Conservation (phyloP, 352 stramenopile genomes). For the Phytophthora fragariae region DNA sequence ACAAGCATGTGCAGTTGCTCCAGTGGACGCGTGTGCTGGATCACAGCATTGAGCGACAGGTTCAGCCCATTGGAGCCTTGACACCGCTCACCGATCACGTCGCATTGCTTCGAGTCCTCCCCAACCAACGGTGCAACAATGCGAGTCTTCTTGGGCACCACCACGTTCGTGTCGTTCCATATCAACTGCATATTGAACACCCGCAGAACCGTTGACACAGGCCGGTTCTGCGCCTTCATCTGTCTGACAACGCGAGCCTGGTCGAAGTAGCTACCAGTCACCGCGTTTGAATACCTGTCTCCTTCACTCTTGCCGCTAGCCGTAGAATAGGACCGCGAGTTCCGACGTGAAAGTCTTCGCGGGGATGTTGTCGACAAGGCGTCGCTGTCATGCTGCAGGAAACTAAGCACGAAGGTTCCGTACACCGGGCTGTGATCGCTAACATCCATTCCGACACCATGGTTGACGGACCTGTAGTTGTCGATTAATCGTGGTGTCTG, state of each 20-base stretch:
- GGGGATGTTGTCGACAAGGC: conserved; percentile 31
- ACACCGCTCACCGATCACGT: conserved; percentile 77
- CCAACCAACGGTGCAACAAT: conserved; percentile 79
- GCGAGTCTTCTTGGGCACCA: conserved; percentile 84
- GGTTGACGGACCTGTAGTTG: conserved; percentile 87
- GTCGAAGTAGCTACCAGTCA: conserved; percentile 79
- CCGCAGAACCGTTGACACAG: conserved; percentile 73
- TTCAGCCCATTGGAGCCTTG: conserved; percentile 60
- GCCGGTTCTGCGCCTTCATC: conserved; percentile 59
- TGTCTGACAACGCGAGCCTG: conserved; percentile 74
- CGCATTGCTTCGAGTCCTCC: conserved; percentile 80
- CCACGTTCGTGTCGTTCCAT: conserved; percentile 64
- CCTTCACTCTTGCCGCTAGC: conserved; percentile 34
- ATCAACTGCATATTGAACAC: conserved; percentile 82
- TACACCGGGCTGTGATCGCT: conserved; percentile 87
- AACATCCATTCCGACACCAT: conserved; percentile 83
- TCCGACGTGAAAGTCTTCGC: conserved; percentile 36
- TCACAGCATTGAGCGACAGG: conserved; percentile 76
- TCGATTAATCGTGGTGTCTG: conserved; percentile 53
- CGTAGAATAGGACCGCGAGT: conserved; percentile 60
- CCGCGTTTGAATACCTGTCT: conserved; percentile 38
- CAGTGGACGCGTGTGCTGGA: conserved; percentile 74
- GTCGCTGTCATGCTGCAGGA: conserved; percentile 47
- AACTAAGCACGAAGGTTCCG: conserved; percentile 81
- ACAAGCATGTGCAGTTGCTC: conserved; percentile 88